Evolutionary conservation across 805 yeast genomes (phyloP).

Genomic region (Suhomyces faveliae): DNA sequence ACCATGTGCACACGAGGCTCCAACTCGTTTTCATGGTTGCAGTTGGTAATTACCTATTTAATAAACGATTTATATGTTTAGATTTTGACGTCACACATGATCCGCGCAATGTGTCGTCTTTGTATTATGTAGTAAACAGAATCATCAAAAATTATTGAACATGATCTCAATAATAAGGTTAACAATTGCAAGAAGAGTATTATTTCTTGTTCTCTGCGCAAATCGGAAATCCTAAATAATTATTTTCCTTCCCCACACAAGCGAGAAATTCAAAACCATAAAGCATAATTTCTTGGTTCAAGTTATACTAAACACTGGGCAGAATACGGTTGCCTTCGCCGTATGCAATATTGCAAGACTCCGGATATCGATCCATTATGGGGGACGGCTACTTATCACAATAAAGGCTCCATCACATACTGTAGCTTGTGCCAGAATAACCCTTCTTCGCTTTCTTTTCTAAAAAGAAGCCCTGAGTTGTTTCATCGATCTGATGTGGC

Average conservation of each 20-base stretch:
- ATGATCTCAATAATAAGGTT: not conserved
- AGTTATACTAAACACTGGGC: not conserved
- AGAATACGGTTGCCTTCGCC: not conserved
- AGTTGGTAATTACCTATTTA: not conserved
- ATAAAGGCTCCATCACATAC: not conserved
- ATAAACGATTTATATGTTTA: not conserved
- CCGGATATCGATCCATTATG: no score
- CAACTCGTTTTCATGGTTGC: not conserved
- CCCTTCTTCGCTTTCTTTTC: not conserved
- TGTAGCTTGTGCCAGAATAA: not conserved
- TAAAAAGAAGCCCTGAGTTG: not conserved
- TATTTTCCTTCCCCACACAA: constrained; percentile 1
- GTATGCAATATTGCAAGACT: not conserved
- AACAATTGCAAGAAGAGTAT: not conserved
- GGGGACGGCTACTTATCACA: no score
- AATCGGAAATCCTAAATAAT: not conserved
- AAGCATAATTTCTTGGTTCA: not conserved
- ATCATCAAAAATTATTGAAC: not conserved
- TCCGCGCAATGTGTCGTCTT: not conserved
- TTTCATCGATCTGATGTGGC: not conserved
- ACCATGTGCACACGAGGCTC: not conserved
- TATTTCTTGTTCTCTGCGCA: not conserved
- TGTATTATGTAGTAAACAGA: not conserved
- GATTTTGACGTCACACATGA: not conserved
- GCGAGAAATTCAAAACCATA: not conserved